Base-by-base conservation (phyloP, 257 asterid species). In the Solanum chilense region DNA sequence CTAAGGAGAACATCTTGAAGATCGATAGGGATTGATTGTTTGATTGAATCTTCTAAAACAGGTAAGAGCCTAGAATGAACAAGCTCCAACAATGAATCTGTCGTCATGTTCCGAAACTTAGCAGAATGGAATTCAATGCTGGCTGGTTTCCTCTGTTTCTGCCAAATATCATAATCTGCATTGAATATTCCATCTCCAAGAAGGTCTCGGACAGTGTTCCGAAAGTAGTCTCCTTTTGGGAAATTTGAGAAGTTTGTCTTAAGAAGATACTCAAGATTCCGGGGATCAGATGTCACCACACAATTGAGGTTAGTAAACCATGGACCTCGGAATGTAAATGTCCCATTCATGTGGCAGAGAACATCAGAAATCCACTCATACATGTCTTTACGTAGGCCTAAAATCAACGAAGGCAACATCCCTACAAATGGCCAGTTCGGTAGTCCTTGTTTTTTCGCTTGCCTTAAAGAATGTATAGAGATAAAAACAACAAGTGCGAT, bases 111-210 rank as follows among this genome's bases (percentile, higher is more conserved):
- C 83, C 98, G 88, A 90, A 97, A 97, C 56, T 92, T 94, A 0
- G 97, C 89, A 0, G 99, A 94, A 87, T 97, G 99, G 86, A 97
- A 97, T 56, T 95, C 98, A 56, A 97, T 90, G 86, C 99, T 95
- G 11, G 98, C 98, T 1, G 96, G 90, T 87, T 95, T 95, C 91
- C 99, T 92, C 92, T 96, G 99, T 41, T 83, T 37, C 83, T 89
- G 94, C 99, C 99, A 96, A 8, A 85, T 92, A 23, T 94, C 98
- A 11, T 88, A 92, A 66, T 96, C 99, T 2, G 98, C 99, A 73
- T 89, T 92, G 92, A 96, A 96, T 21, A 96, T 96, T 2, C 99
- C 99, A 64, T 94, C 94, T 25, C 99, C 99, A 7, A 96, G 92
- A 5, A 96, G 94, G 83, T 96, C 99, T 11, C 88, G 85, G 0